Evolutionary conservation across 441 rosid species (phyloP).

Genomic region (Bruguiera hainesii): DNA sequence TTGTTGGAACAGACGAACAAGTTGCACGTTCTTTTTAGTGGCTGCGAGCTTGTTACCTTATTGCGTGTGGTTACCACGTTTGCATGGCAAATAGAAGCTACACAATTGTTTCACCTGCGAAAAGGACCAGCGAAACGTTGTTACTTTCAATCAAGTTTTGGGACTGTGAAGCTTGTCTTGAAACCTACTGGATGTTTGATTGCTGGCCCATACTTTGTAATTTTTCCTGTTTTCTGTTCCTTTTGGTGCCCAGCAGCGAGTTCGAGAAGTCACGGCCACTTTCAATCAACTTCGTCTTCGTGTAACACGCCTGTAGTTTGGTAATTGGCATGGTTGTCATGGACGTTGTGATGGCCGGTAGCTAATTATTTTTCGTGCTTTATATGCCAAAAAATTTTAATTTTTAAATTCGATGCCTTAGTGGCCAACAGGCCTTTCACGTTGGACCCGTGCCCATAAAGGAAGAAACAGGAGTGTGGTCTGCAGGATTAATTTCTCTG

Average conservation of each 20-base stretch:
- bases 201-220: slow-evolving; percentile 10
- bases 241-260: slow-evolving; percentile 30
- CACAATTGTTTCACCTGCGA: neutral
- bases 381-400: neutral
- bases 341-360: neutral
- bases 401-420: neutral
- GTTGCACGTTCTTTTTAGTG: too few species aligned
- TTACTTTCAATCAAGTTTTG: slow-evolving; percentile 20
- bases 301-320: neutral
- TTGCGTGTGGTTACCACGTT: slow-evolving; percentile 19
- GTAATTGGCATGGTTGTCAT: neutral
- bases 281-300: slow-evolving; percentile 29
- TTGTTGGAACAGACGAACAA: neutral
- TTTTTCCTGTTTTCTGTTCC: slow-evolving; percentile 13
- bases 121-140: slow-evolving; percentile 17
- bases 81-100: slow-evolving; percentile 17
- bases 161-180: slow-evolving; percentile 18
- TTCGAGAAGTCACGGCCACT: slow-evolving; percentile 31
- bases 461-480: too few species aligned
- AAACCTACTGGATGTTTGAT: slow-evolving; percentile 15
- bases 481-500: too few species aligned
- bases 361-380: neutral
- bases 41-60: slow-evolving; percentile 26
- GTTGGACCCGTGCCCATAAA: too few species aligned
- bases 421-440: neutral